Evolutionary conservation across 345 rosid species (phyloP).

Genomic region (Pelargonium nanum): DNA sequence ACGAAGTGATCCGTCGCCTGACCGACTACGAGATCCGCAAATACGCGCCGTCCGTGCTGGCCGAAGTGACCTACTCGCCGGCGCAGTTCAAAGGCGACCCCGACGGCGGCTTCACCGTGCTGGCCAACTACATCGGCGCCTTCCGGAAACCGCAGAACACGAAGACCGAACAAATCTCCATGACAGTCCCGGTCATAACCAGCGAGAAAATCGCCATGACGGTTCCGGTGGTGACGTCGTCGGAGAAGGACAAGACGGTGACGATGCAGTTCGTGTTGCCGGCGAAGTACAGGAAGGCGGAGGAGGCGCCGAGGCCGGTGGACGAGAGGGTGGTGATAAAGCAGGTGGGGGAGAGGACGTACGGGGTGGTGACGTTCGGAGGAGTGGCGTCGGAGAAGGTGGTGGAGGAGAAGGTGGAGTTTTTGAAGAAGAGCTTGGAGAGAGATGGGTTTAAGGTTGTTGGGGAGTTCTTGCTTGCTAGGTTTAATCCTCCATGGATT

Average conservation of each 20-base stretch:
- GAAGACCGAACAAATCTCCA: constrained; percentile 63
- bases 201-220: constrained; percentile 79
- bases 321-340: constrained; percentile 72
- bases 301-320: constrained; percentile 80
- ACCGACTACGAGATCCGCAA: constrained; percentile 68
- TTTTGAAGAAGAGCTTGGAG: constrained; percentile 48
- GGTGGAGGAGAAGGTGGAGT: constrained; percentile 62
- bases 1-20: constrained; percentile 38
- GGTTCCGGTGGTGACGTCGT: constrained; percentile 64
- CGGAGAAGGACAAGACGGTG: constrained; percentile 31
- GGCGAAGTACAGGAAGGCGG: constrained; percentile 48
- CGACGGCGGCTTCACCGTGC: constrained; percentile 67
- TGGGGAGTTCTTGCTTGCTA: constrained; percentile 60
- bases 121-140: constrained; percentile 82
- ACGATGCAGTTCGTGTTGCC: constrained; percentile 90
- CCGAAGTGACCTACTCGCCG: constrained; percentile 69
- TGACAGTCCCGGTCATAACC: constrained; percentile 78
- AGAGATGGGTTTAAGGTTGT: constrained; percentile 57
- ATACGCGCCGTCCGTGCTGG: constrained; percentile 51
- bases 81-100: constrained; percentile 49
- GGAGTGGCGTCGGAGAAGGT: constrained; percentile 51
- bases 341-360: constrained; percentile 60
- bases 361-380: constrained; percentile 59
- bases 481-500: constrained; percentile 87
- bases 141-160: constrained; percentile 66